These are phyloP conservation scores for Xylaria sp. DNA, from an alignment of 2,329 filamentous ascomycete genomes.

Conservation along the genomic window DNA sequence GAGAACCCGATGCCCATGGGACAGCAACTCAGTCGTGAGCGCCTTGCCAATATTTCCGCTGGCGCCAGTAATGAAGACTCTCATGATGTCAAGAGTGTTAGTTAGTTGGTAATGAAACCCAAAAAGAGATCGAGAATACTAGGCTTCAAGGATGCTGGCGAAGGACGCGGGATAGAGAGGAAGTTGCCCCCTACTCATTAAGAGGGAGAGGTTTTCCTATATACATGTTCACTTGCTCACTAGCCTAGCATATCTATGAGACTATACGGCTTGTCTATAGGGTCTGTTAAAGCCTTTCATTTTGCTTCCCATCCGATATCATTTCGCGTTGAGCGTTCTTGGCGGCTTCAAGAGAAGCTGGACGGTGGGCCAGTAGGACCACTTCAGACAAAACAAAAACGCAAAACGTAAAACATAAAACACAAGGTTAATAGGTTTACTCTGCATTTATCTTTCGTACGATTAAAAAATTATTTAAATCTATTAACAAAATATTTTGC, in stretches of 20 bases:
- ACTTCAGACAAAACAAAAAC: too few species aligned
- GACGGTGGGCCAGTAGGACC: too few species aligned
- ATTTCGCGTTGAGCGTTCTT: neutral
- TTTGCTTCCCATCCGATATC: neutral
- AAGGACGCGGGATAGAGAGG: neutral
- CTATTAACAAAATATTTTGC: too few species aligned
- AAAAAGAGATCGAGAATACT: neutral
- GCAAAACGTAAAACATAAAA: too few species aligned
- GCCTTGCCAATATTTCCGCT: constrained; percentile 27
- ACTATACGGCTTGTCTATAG: neutral
- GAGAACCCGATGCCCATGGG: constrained; percentile 28
- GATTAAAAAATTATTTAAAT: too few species aligned
- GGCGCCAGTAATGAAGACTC: constrained; percentile 30
- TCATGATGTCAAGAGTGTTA: constrained; percentile 2
- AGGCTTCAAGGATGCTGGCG: neutral
- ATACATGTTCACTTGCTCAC: neutral
- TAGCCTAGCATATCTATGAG: neutral
- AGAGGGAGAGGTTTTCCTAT: neutral
- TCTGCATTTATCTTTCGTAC: too few species aligned
- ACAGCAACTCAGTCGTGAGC: constrained; percentile 24
- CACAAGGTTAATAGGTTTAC: too few species aligned
- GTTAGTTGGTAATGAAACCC: neutral
- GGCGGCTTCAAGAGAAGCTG: neutral
- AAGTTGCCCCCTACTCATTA: neutral
- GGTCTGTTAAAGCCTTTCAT: neutral